These are phyloP conservation scores for Diaporthe nobilis DNA, from an alignment of 2,329 filamentous ascomycete species.

Conservation along the genomic window DNA sequence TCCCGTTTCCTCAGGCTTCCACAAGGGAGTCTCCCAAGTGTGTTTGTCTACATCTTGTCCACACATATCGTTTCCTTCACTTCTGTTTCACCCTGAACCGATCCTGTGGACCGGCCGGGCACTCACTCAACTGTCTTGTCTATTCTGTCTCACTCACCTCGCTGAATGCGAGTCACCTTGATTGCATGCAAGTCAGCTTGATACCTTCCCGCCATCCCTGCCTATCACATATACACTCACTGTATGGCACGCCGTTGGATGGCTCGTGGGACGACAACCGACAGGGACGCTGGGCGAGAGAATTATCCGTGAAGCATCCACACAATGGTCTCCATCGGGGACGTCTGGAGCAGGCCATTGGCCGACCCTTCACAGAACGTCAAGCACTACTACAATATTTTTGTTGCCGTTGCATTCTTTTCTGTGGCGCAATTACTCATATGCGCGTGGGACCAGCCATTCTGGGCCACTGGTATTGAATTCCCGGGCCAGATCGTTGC, in stretches of 20 bases:
- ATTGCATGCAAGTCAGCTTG: background rate
- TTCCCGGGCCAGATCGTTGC: slow-evolving; percentile 64
- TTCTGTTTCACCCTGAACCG: slow-evolving; percentile 31
- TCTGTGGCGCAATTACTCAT: slow-evolving; percentile 61
- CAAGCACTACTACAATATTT: slow-evolving; percentile 27
- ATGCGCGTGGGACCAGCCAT: slow-evolving; percentile 56
- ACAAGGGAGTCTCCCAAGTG: background rate
- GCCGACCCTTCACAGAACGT: slow-evolving; percentile 1
- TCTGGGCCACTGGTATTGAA: slow-evolving; percentile 52
- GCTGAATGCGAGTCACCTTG: slow-evolving; percentile 4
- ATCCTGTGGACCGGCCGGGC: background rate
- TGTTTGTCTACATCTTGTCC: slow-evolving; percentile 20
- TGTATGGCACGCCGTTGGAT: background rate
- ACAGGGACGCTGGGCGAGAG: background rate
- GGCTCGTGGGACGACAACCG: slow-evolving; percentile 16
- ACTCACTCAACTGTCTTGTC: slow-evolving; percentile 4
- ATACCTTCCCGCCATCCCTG: background rate
- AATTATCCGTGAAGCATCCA: background rate
- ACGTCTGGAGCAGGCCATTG: background rate
- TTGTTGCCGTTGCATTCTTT: slow-evolving; percentile 55
- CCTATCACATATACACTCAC: background rate
- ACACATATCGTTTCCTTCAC: background rate
- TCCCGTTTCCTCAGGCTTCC: slow-evolving; percentile 8
- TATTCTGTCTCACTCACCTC: slow-evolving; percentile 15
- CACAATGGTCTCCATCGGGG: slow-evolving; percentile 27